Evolutionary conservation across 2,329 filamentous ascomycete genomes (phyloP), one percentile per base, ranked within the genome.

Genomic region (Penicillium sp.): DNA sequence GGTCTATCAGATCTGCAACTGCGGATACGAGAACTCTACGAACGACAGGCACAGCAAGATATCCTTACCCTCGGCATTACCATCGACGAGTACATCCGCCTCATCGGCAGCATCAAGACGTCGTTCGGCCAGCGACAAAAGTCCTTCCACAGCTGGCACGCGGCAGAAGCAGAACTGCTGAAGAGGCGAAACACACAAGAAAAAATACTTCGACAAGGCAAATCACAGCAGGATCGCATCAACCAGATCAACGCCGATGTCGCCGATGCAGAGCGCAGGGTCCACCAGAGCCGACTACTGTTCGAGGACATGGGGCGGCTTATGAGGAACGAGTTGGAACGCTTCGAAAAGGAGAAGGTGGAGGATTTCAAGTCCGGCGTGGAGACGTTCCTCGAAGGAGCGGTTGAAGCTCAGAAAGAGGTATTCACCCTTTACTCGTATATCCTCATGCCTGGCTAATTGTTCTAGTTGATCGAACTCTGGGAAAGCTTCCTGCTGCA

Each of bases 401-500:
- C 94, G 3, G 91, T 99, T 3, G 94, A 99, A 75, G 94, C 93
- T 55, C 94, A 99, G 77, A 99, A 99, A 76, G 94, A 99, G 87
- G 93, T 94, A 71, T 73, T 83, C 59, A 23, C 24, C 74, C 43
- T 21, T 52, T 30, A 16, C 43, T 46, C 43, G 42, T 16, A 45
- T 55, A 20, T 45, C 16, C 30, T 42, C 9, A 16, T 43, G 14
- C 30, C 47, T 45, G 20, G 28, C 46, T 65, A 47, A 56, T 52
- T 42, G 7, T 81, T 62, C 85, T 86, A 87, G 83, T 76, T 87
- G 61, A 87, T 87, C 67, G 94, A 99, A 75, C 87, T 97, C 61
- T 99, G 94, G 94, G 94, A 99, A 76, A 97, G 94, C 0, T 99
- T 96, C 78, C 81, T 99, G 52, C 87, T 97, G 82, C 94, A 97